Conservation (phyloP, 305 asterid genomes). For the Salvia sclarea region DNA sequence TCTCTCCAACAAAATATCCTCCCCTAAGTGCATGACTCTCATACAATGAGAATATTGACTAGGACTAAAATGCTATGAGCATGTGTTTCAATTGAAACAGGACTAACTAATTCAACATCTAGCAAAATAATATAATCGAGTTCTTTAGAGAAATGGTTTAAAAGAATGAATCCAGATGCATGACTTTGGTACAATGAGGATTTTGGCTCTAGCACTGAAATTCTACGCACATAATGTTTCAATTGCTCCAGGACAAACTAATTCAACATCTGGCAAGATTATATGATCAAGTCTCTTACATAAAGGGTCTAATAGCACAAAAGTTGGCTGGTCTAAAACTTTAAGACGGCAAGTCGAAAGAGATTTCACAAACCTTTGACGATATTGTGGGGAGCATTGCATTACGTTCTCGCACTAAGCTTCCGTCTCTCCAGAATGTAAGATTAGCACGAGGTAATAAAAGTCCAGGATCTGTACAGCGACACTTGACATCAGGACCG, state of each 20-base stretch:
- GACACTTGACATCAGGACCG: slow-evolving; percentile 98
- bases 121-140: too few species aligned
- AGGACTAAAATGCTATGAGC: background rate
- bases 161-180: too few species aligned
- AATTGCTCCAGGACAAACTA: background rate
- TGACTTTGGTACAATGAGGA: background rate
- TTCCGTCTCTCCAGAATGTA: slow-evolving; percentile 98
- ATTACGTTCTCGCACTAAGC: slow-evolving; percentile 93
- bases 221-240: background rate
- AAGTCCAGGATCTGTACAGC: slow-evolving; percentile 97
- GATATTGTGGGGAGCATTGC: slow-evolving; percentile 99
- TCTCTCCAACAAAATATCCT: slow-evolving; percentile 5
- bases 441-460: slow-evolving; percentile 93
- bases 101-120: too few species aligned
- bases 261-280: too few species aligned
- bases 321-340: slow-evolving; percentile 17
- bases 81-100: background rate
- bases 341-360: slow-evolving; percentile 9
- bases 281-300: background rate
- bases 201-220: background rate
- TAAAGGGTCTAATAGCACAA: slow-evolving; percentile 21
- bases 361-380: slow-evolving; percentile 65
- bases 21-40: slow-evolving; percentile 19
- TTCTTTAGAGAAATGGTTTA: background rate
- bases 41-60: background rate